Evolutionary conservation across 2,329 filamentous ascomycete genomes (phyloP).

Genomic region (Tolypocladium cylindrosporum): DNA sequence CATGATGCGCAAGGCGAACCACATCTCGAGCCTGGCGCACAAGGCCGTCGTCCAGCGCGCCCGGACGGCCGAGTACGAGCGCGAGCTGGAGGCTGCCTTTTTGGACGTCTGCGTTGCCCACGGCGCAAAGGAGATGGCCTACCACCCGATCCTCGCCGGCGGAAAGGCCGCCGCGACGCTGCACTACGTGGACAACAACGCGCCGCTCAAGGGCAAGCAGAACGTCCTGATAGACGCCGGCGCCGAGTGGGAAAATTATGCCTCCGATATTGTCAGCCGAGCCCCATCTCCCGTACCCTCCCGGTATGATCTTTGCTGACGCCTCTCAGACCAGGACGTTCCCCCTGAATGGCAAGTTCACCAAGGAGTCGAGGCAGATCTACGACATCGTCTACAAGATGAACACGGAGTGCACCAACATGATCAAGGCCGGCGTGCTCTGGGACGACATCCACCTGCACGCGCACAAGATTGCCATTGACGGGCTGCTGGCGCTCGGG

Average conservation of each 20-base stretch:
- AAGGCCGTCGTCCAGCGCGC: slow-evolving; percentile 51
- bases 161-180: slow-evolving; percentile 75
- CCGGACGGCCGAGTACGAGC: slow-evolving; percentile 60
- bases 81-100: slow-evolving; percentile 74
- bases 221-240: slow-evolving; percentile 81
- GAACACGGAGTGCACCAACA: slow-evolving; percentile 68
- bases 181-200: slow-evolving; percentile 77
- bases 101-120: slow-evolving; percentile 64
- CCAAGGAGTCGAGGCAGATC: slow-evolving; percentile 58
- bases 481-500: slow-evolving; percentile 65
- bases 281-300: no score
- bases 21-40: slow-evolving; percentile 59
- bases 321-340: slow-evolving; percentile 65
- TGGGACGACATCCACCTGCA: slow-evolving; percentile 77
- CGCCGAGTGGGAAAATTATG: slow-evolving; percentile 64
- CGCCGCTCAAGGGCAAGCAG: slow-evolving; percentile 58
- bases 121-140: slow-evolving; percentile 75
- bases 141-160: slow-evolving; percentile 74
- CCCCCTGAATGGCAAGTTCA: slow-evolving; percentile 65
- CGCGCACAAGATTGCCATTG: slow-evolving; percentile 74
- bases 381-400: slow-evolving; percentile 80
- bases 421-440: slow-evolving; percentile 61
- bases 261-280: slow-evolving; percentile 46
- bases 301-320: slow-evolving; percentile 1
- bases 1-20: slow-evolving; percentile 62